Conservation (phyloP, 805 yeast species). For the Saturnispora diversa region DNA sequence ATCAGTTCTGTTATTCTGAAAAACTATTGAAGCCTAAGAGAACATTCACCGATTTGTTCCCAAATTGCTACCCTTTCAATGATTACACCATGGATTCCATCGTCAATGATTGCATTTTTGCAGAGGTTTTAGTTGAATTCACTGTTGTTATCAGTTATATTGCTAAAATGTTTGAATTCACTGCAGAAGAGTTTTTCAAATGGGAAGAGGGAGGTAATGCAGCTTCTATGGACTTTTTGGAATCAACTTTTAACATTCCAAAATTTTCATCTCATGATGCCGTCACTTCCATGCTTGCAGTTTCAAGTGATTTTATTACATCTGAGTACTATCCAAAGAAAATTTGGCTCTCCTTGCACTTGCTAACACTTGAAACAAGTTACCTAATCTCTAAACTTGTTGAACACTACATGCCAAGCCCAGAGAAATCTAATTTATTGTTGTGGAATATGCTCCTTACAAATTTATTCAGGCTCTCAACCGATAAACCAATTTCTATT, state of each 20-base stretch:
- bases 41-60: slow-evolving; percentile 63
- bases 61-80: slow-evolving; percentile 54
- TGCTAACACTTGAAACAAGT: slow-evolving; percentile 34
- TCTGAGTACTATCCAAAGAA: slow-evolving; percentile 54
- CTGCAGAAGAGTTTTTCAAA: slow-evolving; percentile 7
- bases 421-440: slow-evolving; percentile 31
- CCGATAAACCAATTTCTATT: slow-evolving; percentile 59
- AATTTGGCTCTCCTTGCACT: slow-evolving; percentile 66
- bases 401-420: slow-evolving; percentile 42
- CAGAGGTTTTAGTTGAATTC: slow-evolving; percentile 66
- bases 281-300: slow-evolving; percentile 32
- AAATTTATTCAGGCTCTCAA: slow-evolving; percentile 48
- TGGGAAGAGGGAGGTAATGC: background rate
- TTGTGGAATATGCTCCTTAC: slow-evolving; percentile 64
- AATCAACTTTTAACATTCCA: slow-evolving; percentile 10
- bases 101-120: slow-evolving; percentile 58
- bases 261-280: slow-evolving; percentile 3
- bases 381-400: slow-evolving; percentile 21
- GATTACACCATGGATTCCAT: slow-evolving; percentile 65
- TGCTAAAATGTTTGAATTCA: slow-evolving; percentile 29
- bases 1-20: slow-evolving; percentile 40
- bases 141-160: slow-evolving; percentile 52
- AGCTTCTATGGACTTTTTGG: too few relatives aligned
- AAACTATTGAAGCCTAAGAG: slow-evolving; percentile 45
- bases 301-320: slow-evolving; percentile 33